Evolutionary conservation across 1,284 basidiomycete genomes (phyloP).

Genomic region (Boletellus sp.): DNA sequence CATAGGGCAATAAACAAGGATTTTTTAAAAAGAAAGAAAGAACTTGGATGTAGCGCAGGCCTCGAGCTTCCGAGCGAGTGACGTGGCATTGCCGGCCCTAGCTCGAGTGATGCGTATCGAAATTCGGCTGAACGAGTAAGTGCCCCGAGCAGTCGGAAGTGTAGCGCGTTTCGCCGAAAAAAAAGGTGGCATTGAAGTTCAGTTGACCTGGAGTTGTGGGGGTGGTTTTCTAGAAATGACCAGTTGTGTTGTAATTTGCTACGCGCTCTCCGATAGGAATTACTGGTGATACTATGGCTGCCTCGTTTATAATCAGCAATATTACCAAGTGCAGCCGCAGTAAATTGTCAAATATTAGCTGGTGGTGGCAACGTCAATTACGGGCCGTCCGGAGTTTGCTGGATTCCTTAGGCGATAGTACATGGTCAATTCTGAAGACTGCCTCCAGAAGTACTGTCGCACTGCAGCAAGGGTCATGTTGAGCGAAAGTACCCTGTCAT

Average conservation of each 20-base stretch:
- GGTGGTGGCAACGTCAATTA: slow-evolving; percentile 3
- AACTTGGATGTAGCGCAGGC: too few relatives aligned
- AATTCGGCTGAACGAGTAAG: not conserved
- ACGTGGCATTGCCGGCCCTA: too few relatives aligned
- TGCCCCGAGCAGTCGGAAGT: not conserved
- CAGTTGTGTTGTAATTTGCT: not conserved
- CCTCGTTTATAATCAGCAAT: not conserved
- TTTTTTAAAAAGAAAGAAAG: too few relatives aligned
- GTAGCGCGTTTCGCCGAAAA: too few relatives aligned
- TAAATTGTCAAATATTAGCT: slow-evolving; percentile 21
- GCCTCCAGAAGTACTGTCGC: slow-evolving; percentile 83
- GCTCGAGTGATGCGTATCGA: not conserved
- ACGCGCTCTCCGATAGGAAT: too few relatives aligned
- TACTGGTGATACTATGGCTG: too few relatives aligned
- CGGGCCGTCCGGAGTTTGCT: slow-evolving; percentile 1
- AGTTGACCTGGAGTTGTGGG: too few relatives aligned
- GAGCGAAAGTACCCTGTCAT: slow-evolving; percentile 73
- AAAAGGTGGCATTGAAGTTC: not conserved
- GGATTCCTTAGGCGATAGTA: slow-evolving; percentile 64
- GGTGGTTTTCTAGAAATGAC: too few relatives aligned
- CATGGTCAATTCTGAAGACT: slow-evolving; percentile 77
- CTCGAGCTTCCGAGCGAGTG: too few relatives aligned
- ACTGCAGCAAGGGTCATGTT: slow-evolving; percentile 88
- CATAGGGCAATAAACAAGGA: too few relatives aligned
- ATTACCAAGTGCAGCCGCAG: not conserved